Conservation (phyloP, 805 yeast species). For the Yarrowia alimentaria region DNA sequence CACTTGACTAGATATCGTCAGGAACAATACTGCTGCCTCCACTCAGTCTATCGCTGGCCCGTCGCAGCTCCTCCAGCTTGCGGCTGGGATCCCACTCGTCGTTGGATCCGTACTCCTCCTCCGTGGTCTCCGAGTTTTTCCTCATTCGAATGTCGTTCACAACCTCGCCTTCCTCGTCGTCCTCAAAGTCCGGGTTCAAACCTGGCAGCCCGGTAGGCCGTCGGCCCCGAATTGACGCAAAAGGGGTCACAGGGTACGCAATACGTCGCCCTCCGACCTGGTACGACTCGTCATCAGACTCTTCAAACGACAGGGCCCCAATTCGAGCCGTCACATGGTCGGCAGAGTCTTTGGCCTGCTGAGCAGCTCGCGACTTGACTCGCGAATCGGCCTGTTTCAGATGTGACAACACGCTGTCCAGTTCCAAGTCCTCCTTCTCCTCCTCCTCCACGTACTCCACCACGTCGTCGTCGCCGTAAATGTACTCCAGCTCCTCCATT, state of each 20-base stretch:
- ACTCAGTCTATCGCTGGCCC: slow-evolving; percentile 7
- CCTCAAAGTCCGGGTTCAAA: slow-evolving; percentile 1
- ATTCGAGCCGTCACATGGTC: too few species aligned
- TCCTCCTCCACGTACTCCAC: slow-evolving; percentile 2
- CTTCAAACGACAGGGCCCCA: slow-evolving; percentile 1
- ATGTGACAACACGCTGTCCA: too few species aligned
- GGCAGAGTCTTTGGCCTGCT: too few species aligned
- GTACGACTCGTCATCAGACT: slow-evolving; percentile 2
- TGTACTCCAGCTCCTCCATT: slow-evolving; percentile 2
- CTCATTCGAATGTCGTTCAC: slow-evolving; percentile 14
- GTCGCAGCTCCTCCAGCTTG: slow-evolving; percentile 14
- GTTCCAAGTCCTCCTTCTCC: background rate
- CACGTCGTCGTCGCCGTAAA: slow-evolving; percentile 17
- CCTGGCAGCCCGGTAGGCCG: slow-evolving; percentile 16
- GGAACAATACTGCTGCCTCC: background rate
- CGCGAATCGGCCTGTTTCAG: too few species aligned
- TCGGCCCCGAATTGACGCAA: slow-evolving; percentile 14
- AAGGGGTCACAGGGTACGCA: slow-evolving; percentile 19
- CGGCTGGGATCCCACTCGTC: slow-evolving; percentile 17
- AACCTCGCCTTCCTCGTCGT: slow-evolving; percentile 12
- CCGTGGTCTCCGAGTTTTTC: slow-evolving; percentile 5
- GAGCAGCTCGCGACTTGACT: too few species aligned
- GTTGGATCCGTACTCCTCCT: slow-evolving; percentile 5
- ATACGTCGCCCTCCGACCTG: background rate
- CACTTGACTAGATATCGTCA: slow-evolving; percentile 16